phyloP scores from a whole-genome alignment of 192 early-diverging fungal genomes.

The Oehlia diaphana region DNA sequence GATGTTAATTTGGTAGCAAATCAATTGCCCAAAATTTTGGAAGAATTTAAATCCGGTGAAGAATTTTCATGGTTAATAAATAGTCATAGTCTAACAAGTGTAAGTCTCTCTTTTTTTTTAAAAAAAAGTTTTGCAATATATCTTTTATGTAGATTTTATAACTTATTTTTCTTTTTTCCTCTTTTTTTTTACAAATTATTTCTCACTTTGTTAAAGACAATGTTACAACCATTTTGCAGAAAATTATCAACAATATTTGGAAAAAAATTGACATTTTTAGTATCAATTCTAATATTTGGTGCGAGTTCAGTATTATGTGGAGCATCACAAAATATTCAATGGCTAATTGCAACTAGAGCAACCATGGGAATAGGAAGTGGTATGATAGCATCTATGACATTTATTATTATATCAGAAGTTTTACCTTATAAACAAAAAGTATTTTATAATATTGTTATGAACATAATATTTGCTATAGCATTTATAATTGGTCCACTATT shows the following conservation, averaged over 20 bases:
- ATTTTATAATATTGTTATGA: slow-evolving; percentile 57
- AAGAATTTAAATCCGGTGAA: slow-evolving; percentile 57
- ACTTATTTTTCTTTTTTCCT: background rate
- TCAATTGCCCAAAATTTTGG: slow-evolving; percentile 59
- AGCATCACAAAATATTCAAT: slow-evolving; percentile 34
- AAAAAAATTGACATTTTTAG: slow-evolving; percentile 34
- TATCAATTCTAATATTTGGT: slow-evolving; percentile 38
- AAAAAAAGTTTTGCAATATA: background rate
- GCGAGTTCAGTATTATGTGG: slow-evolving; percentile 39
- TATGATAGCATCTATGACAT: slow-evolving; percentile 56
- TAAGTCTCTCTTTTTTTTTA: background rate
- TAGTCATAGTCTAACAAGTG: slow-evolving; percentile 42
- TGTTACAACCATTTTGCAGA: slow-evolving; percentile 16
- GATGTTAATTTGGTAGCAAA: slow-evolving; percentile 65
- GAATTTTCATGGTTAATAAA: slow-evolving; percentile 80
- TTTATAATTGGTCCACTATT: slow-evolving; percentile 46
- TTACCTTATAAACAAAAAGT: slow-evolving; percentile 57
- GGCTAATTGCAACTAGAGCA: slow-evolving; percentile 55
- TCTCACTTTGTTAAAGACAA: background rate
- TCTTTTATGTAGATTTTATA: background rate
- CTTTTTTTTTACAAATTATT: background rate
- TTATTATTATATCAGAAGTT: slow-evolving; percentile 65
- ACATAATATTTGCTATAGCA: slow-evolving; percentile 54
- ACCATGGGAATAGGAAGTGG: slow-evolving; percentile 59
- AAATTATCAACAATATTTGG: slow-evolving; percentile 23